These are phyloP conservation scores for Cryphonectria nitschkei DNA, from an alignment of 2,329 filamentous ascomycete species.

Conservation along the genomic window DNA sequence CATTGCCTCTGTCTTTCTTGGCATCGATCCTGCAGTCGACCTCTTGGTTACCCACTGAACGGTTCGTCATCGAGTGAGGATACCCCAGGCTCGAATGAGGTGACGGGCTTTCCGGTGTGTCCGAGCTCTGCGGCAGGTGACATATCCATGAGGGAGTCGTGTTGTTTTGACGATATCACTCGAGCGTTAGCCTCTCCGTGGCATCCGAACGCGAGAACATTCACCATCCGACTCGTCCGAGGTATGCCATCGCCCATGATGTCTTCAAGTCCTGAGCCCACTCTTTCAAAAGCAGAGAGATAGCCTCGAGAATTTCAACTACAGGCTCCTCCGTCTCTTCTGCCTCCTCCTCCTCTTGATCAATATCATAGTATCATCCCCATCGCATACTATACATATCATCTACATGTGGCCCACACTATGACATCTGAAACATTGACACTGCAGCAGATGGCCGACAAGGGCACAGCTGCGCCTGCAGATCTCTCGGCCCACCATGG, in stretches of 20 bases:
- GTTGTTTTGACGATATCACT: not conserved
- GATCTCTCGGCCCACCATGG: conserved; percentile 1
- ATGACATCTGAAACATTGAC: conserved; percentile 3
- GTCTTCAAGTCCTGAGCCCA: not conserved
- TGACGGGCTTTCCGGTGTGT: not conserved
- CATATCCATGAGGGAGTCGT: not conserved
- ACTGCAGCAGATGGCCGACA: conserved; percentile 22
- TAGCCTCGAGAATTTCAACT: not conserved
- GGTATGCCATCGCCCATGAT: not conserved
- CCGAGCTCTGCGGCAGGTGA: conserved; percentile 3
- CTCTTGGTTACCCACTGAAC: not conserved
- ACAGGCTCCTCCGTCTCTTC: not conserved
- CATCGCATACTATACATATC: not conserved
- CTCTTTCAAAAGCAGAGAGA: too few species aligned
- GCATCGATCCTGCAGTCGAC: not conserved
- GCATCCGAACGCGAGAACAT: not conserved
- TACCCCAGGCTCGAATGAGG: not conserved
- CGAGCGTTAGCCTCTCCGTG: not conserved
- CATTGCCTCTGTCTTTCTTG: not conserved
- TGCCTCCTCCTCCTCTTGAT: not conserved
- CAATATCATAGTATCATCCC: too few species aligned
- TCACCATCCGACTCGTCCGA: not conserved
- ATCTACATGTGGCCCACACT: not conserved
- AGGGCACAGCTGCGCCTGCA: conserved; percentile 17
- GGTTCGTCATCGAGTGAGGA: not conserved